These are phyloP conservation scores for Salix viminalis DNA, from an alignment of 345 rosid species.

Conservation along the genomic window DNA sequence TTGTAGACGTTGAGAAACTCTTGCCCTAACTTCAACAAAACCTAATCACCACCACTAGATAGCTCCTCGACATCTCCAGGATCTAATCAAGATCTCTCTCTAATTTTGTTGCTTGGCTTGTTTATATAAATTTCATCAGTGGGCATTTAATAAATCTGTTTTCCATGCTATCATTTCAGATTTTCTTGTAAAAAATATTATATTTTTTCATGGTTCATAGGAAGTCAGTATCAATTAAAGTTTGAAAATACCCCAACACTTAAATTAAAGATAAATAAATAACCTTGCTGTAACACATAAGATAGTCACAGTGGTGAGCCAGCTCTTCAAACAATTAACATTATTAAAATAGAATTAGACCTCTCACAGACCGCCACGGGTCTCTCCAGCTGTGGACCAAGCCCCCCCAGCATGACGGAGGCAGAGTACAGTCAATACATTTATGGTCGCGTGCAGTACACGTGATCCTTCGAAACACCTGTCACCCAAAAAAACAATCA, in stretches of 20 bases:
- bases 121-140: no score
- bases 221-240: no score
- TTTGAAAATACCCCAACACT: no score
- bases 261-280: no score
- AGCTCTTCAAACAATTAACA: no score
- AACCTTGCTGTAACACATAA: no score
- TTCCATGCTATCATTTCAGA: no score
- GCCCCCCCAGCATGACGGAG: background rate
- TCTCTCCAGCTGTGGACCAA: background rate
- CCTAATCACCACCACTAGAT: background rate
- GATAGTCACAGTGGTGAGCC: no score
- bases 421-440: background rate
- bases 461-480: slow-evolving; percentile 17
- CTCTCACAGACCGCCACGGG: background rate
- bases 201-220: no score
- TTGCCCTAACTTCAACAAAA: background rate
- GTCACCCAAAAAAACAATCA: background rate
- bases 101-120: no score
- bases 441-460: slow-evolving; percentile 19
- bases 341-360: background rate
- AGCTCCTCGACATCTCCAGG: background rate
- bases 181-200: no score
- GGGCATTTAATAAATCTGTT: no score
- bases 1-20: background rate
- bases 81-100: background rate